phyloP scores from a whole-genome alignment of 2,329 filamentous ascomycete genomes.

The Ceratocystiopsis brevicomis region DNA sequence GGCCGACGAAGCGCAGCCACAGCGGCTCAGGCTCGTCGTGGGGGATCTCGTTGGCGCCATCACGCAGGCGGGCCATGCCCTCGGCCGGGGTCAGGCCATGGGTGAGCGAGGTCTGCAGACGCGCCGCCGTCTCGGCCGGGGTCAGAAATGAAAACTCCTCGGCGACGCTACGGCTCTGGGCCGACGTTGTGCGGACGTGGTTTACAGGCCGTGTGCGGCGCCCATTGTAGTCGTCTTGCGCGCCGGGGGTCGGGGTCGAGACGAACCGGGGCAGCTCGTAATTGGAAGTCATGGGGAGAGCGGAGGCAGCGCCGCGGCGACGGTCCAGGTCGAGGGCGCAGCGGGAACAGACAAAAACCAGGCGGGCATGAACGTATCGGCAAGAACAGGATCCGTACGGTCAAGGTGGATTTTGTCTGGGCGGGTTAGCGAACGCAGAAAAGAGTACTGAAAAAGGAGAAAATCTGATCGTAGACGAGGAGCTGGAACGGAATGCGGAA shows the following conservation, averaged over 20 bases:
- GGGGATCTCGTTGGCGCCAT: constrained; percentile 84
- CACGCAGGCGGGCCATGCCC: constrained; percentile 58
- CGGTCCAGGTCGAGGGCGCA: constrained; percentile 8
- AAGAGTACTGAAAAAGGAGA: too few species aligned
- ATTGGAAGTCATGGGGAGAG: constrained; percentile 3
- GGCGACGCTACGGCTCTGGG: constrained; percentile 27
- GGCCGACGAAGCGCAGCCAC: constrained; percentile 87
- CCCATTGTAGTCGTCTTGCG: constrained; percentile 5
- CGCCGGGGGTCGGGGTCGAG: not conserved
- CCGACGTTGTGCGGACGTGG: constrained; percentile 10
- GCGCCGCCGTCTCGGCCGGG: constrained; percentile 58
- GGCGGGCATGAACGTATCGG: too few species aligned
- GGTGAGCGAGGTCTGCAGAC: constrained; percentile 63
- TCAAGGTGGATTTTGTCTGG: too few species aligned
- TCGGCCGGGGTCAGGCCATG: constrained; percentile 67
- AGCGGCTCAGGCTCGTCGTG: constrained; percentile 85
- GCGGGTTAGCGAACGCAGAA: too few species aligned
- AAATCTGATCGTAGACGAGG: not conserved
- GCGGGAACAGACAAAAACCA: too few species aligned
- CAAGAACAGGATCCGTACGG: too few species aligned
- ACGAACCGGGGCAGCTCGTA: constrained; percentile 6
- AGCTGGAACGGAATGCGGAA: not conserved
- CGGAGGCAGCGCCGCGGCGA: constrained; percentile 3
- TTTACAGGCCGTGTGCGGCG: constrained; percentile 7
- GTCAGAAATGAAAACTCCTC: constrained; percentile 49